Percentiles rank a stretch among this genome's conserved stretches.
These are phyloP conservation scores for Solioccasus polychromus DNA, from an alignment of 768 basidiomycete species.

Conservation along the genomic window DNA sequence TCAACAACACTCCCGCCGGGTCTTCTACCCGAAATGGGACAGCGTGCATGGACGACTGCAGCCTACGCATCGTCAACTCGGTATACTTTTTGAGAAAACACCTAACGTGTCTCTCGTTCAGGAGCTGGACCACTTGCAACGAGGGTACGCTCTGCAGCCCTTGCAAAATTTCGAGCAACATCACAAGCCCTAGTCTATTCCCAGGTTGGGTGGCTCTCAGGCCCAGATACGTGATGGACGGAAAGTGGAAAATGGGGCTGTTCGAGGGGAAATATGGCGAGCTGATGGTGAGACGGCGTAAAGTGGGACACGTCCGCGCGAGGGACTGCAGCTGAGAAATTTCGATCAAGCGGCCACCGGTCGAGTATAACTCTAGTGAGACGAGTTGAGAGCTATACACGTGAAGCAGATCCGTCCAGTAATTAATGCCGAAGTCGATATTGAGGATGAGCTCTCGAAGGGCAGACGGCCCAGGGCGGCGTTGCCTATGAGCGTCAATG, in stretches of 20 bases:
- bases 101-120: constrained; percentile 12
- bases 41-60: constrained; percentile 7
- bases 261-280: background rate
- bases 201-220: constrained; percentile 8
- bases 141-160: constrained; percentile 14
- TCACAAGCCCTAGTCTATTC: constrained; percentile 1
- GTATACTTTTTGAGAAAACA: constrained; percentile 18
- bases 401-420: constrained; percentile 15
- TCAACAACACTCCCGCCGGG: constrained; percentile 14
- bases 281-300: constrained; percentile 20
- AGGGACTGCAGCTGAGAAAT: constrained; percentile 7
- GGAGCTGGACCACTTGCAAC: constrained; percentile 21
- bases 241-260: constrained; percentile 2
- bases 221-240: constrained; percentile 18
- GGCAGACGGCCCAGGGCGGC: background rate
- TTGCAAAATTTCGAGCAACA: constrained; percentile 12
- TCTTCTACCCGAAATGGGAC: constrained; percentile 23
- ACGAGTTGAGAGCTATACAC: constrained; percentile 15
- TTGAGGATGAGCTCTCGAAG: constrained; percentile 21
- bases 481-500: too few species aligned
- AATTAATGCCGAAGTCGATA: background rate
- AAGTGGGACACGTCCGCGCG: constrained; percentile 10
- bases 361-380: constrained; percentile 12
- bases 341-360: background rate
- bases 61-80: constrained; percentile 6